Evolutionary conservation across 2,329 filamentous ascomycete genomes (phyloP), one percentile per base, ranked within the genome.

Genomic region (Apiospora hydei): DNA sequence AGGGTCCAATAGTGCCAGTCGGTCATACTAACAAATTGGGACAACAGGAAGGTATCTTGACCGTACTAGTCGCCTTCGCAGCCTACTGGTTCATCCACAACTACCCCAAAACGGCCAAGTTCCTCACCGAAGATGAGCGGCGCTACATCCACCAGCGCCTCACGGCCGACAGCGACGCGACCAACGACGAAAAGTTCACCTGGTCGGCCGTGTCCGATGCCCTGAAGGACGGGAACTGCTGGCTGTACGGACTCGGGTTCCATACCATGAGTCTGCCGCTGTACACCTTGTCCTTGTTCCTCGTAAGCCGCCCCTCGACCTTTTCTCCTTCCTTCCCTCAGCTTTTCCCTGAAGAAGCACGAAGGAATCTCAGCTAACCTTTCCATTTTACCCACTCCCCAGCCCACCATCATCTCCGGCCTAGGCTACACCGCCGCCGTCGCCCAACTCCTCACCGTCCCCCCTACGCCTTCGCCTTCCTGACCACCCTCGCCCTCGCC

Each of bases 231-330:
- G 88, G 89, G 1, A 94, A 91, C 77, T 91, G 91, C 77, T 94
- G 90, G 90, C 84, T 95, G 0, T 95, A 95, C 75, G 91, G 91
- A 0, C 79, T 93, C 0, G 88, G 87, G 0, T 94, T 93, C 76
- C 92, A 94, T 78, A 93, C 91, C 6, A 90, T 94, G 85, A 92
- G 89, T 71, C 80, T 95, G 16, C 88, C 88, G 0, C 81, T 89
- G 0, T 90, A 90, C 72, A 89, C 88, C 0, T 81, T 88, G 6
- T 85, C 90, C 0, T 79, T 90, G 3, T 90, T 90, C 71, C 72
- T 89, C 81, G 81, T 88, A 77, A 71, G 84, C 75, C 46, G 18
- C 14, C 18, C 21, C 84, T 84, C 72, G 84, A 26, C 83, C 0
- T 13, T n/a, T 61, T 26, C 84, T 84, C 72, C n/a, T n/a, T n/a